These are phyloP conservation scores for Orbilia ellipsospora DNA, from an alignment of 2,329 filamentous ascomycete genomes.

Conservation along the genomic window DNA sequence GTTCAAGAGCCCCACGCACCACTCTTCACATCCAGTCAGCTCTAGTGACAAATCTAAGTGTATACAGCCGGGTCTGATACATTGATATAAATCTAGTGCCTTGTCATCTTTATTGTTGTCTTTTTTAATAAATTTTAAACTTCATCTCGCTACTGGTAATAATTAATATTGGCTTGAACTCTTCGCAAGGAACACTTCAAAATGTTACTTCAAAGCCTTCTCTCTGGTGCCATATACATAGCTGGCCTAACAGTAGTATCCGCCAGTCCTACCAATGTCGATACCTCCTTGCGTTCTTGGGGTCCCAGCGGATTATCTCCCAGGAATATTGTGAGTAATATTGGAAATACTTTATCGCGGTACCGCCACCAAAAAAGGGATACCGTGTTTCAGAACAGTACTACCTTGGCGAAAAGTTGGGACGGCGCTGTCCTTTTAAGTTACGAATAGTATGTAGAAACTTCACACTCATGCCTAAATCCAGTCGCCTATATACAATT, in stretches of 20 bases:
- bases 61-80: not conserved
- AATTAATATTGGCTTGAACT: not conserved
- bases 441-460: conserved; percentile 24
- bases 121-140: not conserved
- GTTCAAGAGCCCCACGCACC: not conserved
- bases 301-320: conserved; percentile 10
- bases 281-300: conserved; percentile 29
- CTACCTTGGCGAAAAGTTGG: conserved; percentile 63
- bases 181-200: not conserved
- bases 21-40: not conserved
- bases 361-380: conserved; percentile 55
- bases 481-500: not conserved
- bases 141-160: not conserved
- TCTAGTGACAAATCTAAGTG: not conserved
- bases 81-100: not conserved
- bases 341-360: conserved; percentile 26
- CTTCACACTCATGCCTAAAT: not conserved
- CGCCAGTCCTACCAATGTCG: conserved; percentile 4
- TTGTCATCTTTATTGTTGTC: not conserved
- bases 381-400: conserved; percentile 60
- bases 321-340: conserved; percentile 25
- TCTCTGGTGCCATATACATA: conserved; percentile 17
- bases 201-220: conserved; percentile 24
- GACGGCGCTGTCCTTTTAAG: conserved; percentile 62
- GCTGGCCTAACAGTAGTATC: conserved; percentile 3